Evolutionary conservation across 1,284 basidiomycete species (phyloP).

Genomic region (Ustilago curta): DNA sequence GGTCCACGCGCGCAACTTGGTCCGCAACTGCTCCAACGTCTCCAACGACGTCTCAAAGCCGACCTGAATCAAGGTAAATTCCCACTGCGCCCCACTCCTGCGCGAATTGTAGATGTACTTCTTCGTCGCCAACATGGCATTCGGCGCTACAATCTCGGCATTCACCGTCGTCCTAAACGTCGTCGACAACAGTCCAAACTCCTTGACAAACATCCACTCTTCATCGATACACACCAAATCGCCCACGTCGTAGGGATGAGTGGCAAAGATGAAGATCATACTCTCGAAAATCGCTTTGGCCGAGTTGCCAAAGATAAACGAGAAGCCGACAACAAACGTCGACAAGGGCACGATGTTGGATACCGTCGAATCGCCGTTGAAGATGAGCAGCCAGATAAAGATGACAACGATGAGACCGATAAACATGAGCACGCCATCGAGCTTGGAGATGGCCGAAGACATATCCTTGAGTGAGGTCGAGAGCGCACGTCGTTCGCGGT

Average conservation of each 20-base stretch:
- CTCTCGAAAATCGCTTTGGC: constrained; percentile 82
- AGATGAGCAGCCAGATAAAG: constrained; percentile 82
- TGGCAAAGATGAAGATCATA: constrained; percentile 79
- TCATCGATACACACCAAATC: constrained; percentile 69
- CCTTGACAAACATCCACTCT: constrained; percentile 68
- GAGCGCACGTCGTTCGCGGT: constrained; percentile 80
- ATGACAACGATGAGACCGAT: constrained; percentile 76
- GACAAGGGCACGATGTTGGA: constrained; percentile 84
- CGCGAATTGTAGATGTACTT: constrained; percentile 78
- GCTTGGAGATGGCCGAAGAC: constrained; percentile 61
- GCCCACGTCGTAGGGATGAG: constrained; percentile 69
- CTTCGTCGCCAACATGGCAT: constrained; percentile 78
- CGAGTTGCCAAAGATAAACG: constrained; percentile 78
- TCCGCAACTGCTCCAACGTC: constrained; percentile 76
- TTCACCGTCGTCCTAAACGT: constrained; percentile 83
- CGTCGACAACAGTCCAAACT: constrained; percentile 83
- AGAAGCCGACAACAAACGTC: constrained; percentile 75
- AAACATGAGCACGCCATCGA: constrained; percentile 73
- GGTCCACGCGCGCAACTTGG: constrained; percentile 76
- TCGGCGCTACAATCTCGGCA: constrained; percentile 82
- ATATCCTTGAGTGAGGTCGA: constrained; percentile 75
- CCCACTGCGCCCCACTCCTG: constrained; percentile 75
- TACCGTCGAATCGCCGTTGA: constrained; percentile 78
- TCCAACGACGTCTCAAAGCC: constrained; percentile 68
- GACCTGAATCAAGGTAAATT: constrained; percentile 74